Evolutionary conservation across 2,329 filamentous ascomycete genomes (phyloP), one percentile per base, ranked within the genome.

Genomic region (Exophiala xenobiotica): DNA sequence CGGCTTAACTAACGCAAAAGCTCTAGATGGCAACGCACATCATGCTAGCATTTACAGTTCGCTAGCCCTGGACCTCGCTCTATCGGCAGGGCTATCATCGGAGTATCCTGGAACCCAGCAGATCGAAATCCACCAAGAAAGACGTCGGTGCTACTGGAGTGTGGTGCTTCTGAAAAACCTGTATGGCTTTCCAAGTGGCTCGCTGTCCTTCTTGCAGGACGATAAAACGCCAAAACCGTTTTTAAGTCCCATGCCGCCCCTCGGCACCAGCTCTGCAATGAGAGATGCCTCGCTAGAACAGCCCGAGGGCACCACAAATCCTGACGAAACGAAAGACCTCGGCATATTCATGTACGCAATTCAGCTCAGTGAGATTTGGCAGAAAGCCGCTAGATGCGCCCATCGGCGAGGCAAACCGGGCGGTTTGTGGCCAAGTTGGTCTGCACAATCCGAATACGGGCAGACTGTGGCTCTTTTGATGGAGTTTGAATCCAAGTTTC

Each of bases 401-500:
- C 69, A 74, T 12, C 67, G 68, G 18, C 69, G 71, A 19, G 74
- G 76, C 12, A 70, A 68, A 26, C 69, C 73, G 5, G 71, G 70
- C 47, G 66, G 64, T 20, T 18, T 20, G 19, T 62, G 74, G 6
- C 72, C 73, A 4, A 73, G 70, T 18, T 76, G 77, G 76, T 76
- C 74, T 7, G 69, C 74, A 0, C 68, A 76, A 39, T 80, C 77
- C 0, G 76, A 79, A 44, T 79, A 79, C 54, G 74, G 77, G 0
- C 71, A 68, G n/a, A 74, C 78, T 22, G 72, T 76, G 44, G 70
- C 74, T 3, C 61, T 72, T 9, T 74, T 78, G 46, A 76, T 79
- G 70, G 75, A 79, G 7, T 67, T 76, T 18, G 78, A 80, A 57
- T 78, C 76, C 5, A 68, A 69, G 2, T 73, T 79, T 58, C 76